These are phyloP conservation scores for Asterella californica DNA, from an alignment of 225 moss, liverwort and hornwort genomes.

Conservation along the genomic window DNA sequence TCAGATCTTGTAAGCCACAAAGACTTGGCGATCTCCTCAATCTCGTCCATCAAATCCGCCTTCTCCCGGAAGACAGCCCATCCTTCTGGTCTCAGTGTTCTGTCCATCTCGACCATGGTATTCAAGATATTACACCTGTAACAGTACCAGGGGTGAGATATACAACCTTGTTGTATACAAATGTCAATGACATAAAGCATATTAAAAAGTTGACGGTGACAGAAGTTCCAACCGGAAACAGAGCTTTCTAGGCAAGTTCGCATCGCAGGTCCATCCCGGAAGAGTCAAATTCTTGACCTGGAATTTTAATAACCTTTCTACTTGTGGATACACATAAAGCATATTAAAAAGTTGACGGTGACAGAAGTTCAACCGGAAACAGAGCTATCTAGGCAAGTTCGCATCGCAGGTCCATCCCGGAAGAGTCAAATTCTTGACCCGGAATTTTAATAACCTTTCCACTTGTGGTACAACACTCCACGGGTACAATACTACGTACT, in stretches of 20 bases:
- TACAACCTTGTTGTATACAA: no score
- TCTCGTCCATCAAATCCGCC: slow-evolving; percentile 41
- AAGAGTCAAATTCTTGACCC: no score
- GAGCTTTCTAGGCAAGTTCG: neutral
- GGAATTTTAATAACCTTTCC: neutral
- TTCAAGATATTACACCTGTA: slow-evolving; percentile 64
- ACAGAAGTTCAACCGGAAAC: no score
- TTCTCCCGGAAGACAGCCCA: slow-evolving; percentile 79
- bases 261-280: neutral
- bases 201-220: neutral
- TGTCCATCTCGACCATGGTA: slow-evolving; percentile 71
- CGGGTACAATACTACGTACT: neutral
- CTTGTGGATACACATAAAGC: no score
- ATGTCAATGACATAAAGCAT: no score
- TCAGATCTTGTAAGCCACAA: no score
- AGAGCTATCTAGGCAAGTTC: no score
- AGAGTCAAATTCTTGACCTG: neutral
- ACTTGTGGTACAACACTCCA: neutral
- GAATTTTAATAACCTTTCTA: no score
- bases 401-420: no score
- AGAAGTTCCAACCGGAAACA: neutral
- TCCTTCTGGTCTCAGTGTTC: slow-evolving; percentile 69
- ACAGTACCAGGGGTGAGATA: neutral
- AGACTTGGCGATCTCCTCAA: slow-evolving; percentile 51
- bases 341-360: no score